Evolutionary conservation across 1,139 yeast genomes (phyloP), one percentile per base, ranked within the genome.

Genomic region (Debaryomyces coudertii): DNA sequence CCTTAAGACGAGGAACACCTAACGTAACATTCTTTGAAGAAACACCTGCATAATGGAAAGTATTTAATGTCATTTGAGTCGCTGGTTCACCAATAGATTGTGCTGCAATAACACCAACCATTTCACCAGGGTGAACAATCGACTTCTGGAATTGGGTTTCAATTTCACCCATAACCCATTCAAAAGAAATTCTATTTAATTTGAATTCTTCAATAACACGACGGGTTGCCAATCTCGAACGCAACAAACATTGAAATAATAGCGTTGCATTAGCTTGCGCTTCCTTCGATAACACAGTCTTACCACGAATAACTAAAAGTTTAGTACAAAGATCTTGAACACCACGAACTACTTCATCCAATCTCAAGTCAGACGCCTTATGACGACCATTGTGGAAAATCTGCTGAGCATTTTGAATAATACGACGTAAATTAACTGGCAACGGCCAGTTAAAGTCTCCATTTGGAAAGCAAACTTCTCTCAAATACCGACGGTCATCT

Each of bases 21-120:
- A 95, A 83, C 4, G 99, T 95, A 50, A 95, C 99, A 69, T 95
- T 95, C 85, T 93, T 95, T 8, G 98, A 92, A 34, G 98, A 93
- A 52, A 95, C 99, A 87, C 99, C 99, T 25, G 99, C 99, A 78
- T 92, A 95, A 78, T 95, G 99, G 96, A 95, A 95, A 58, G 99
- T 93, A 66, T 93, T 93, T 72, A 93, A 81, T 0, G 99, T 93
- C 99, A 93, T 93, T 72, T 93, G 99, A 23, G 99, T 93, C 23
- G 99, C 99, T 43, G 99, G 99, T 69, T 93, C 99, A 76, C 99
- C 99, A 74, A 93, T 93, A 40, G 97, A 90, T 75, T 93, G 99
- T 1, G 99, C 99, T 46, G 99, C 99, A 62, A 93, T 82, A 46
- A 93, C 97, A 76, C 99, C 99, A 49, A 95, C 99, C 99, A 93